Evolutionary conservation across 1,284 basidiomycete genomes (phyloP), one percentile per base, ranked within the genome.

Genomic region (Marasmius sp.): DNA sequence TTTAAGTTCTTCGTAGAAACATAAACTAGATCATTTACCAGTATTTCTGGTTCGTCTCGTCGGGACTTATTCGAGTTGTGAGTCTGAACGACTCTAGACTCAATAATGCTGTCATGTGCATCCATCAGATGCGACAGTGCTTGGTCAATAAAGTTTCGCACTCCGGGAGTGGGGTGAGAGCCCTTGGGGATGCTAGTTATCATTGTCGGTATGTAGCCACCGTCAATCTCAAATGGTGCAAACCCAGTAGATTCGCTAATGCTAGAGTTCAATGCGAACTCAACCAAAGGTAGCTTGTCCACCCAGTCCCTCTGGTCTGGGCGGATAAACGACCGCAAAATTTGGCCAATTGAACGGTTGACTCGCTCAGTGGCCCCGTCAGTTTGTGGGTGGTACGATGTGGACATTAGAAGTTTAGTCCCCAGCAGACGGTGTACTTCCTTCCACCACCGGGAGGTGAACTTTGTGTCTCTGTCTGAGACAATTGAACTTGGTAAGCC

Each of bases 191-290:
- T 11, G n/a, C 38, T 36, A 37, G n/a, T n/a, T 27, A 53, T 6
- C 51, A 53, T 53, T 7, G 34, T 10, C n/a, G 51, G 51, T 34
- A 53, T 37, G 14, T 36, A 53, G 1, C 75, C 74, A 45, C 70
- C 67, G 58, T 74, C 76, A 1, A 80, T 61, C 43, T 76, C 70
- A 60, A 80, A 81, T 1, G 75, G 76, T 0, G 75, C 67, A 56
- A 70, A 77, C 1, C 73, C 72, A 0, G 74, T 78, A 0, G 71
- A 66, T 1, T 66, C 69, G 22, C 64, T 74, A 0, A 72, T 61
- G 18, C 69, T 53, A 3, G 51, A 53, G 36, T 53, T 53, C n/a
- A 36, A 36, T 8, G 51, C 34, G 18, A 53, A 53, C 69, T 78
- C 74, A 0, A 73, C 69, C 11, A 73, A 27, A 0, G 75, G 73